A percentile compares a stretch with the other conserved stretches of the same genome.
Evolutionary conservation across 192 early-diverging fungal genomes (phyloP).

Genomic region (Rhizoclosmatium sp.): DNA sequence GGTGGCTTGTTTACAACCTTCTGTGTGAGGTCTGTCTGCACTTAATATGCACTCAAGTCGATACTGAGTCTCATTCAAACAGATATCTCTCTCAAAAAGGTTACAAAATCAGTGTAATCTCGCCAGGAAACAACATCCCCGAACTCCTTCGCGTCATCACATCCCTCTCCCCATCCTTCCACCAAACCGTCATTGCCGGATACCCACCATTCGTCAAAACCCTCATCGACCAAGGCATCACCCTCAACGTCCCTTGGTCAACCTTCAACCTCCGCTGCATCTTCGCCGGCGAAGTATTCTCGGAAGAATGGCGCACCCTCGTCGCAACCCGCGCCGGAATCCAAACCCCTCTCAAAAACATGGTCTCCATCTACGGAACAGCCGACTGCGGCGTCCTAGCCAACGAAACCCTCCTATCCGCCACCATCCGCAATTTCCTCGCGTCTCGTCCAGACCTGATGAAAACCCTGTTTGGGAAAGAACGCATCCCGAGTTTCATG

Average conservation of each 20-base stretch:
- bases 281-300: conserved; percentile 49
- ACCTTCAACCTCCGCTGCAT: conserved; percentile 29
- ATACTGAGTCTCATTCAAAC: not conserved
- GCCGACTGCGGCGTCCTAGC: conserved; percentile 52
- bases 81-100: conserved; percentile 31
- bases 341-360: conserved; percentile 15
- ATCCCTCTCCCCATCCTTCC: conserved; percentile 19
- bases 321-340: conserved; percentile 23
- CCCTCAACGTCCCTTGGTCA: conserved; percentile 5
- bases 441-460: conserved; percentile 33
- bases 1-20: conserved; percentile 40
- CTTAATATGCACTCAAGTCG: not conserved
- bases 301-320: conserved; percentile 44
- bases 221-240: conserved; percentile 10
- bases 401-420: conserved; percentile 42
- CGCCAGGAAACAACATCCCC: conserved; percentile 31
- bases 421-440: conserved; percentile 34
- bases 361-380: conserved; percentile 53
- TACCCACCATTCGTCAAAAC: conserved; percentile 36
- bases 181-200: conserved; percentile 27
- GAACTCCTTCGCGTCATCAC: conserved; percentile 37
- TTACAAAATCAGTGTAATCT: conserved; percentile 30
- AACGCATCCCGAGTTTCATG: conserved; percentile 49
- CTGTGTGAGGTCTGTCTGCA: not conserved
- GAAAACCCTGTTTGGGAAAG: conserved; percentile 37